Conservation (phyloP, 306 rosid genomes). For the Vigna unguiculata region DNA sequence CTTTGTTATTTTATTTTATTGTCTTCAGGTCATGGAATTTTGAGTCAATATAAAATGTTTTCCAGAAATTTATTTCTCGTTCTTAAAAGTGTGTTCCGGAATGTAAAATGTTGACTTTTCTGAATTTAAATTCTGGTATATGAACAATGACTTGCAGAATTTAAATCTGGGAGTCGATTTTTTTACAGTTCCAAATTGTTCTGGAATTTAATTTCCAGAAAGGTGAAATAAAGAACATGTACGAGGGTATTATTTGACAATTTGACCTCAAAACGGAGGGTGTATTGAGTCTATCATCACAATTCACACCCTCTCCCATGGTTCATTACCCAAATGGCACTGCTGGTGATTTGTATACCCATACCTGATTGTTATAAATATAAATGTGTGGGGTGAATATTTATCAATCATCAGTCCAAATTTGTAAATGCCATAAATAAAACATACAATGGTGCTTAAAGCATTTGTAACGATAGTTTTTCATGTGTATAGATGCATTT, state of each 20-base stretch:
- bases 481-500: background rate
- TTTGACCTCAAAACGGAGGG: background rate
- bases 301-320: too few species aligned
- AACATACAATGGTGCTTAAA: too few species aligned
- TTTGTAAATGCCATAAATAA: background rate
- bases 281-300: background rate
- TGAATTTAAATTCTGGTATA: background rate
- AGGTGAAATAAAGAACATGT: too few species aligned
- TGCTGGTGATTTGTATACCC: background rate
- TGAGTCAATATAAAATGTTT: background rate
- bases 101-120: background rate
- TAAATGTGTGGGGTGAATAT: background rate
- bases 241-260: background rate
- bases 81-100: background rate
- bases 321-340: background rate
- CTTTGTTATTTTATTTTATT: too few species aligned
- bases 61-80: background rate
- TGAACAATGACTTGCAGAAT: background rate
- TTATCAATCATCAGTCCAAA: background rate
- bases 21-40: background rate
- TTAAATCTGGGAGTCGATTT: too few species aligned
- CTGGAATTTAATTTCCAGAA: too few species aligned
- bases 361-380: slow-evolving; percentile 1
- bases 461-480: background rate
- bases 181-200: background rate